Base-by-base conservation (phyloP, 2,329 filamentous ascomycete species). In the Fusarium sp. region DNA sequence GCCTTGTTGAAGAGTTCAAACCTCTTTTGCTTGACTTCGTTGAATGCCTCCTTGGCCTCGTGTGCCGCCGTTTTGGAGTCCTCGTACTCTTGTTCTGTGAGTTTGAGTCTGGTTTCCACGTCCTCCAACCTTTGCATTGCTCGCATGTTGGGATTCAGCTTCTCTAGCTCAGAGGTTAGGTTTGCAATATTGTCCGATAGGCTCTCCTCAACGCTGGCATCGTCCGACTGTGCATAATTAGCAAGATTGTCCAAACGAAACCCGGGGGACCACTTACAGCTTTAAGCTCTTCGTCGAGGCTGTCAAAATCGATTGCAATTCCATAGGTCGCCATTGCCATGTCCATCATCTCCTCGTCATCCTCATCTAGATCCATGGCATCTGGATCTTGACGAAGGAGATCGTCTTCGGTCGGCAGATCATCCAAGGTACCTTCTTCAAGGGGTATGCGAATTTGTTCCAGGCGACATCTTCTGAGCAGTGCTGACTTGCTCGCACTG, bases 61-160 rank as follows among this genome's bases (percentile, higher is more conserved):
- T 92, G 92, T 64, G 94, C 93, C 27, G 90, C 88, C 59, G 89
- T 89, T 76, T 95, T 93, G 2, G 96, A 93, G 73, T 94, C 91
- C 75, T 97, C 94, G 79, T 95, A 98, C 77, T 98, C 95, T 77
- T 94, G 91, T 78, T 98, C 95, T 1, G 94, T 96, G 68, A 92
- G 89, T 73, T 94, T 92, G 27, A 98, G 91, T 70, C 95, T 92
- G 61, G 91, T 89, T 82, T 97, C 93, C 10, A 97, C 95, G 24
- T 91, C 92, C 80, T 96, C 94, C 6, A 99, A 88, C 59, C 96
- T 93, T 80, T 98, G 95, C 83, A 95, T 94, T 10, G 96, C 96
- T 77, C 96, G 94, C 91, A 98, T 97, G 82, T 99, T 98, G 29
- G 96, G 96, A 71, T 96, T 95, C 83, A 98, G 92, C 83, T 98